phyloP scores from a whole-genome alignment of 2,329 filamentous ascomycete species.

The Emergomyces orientalis region DNA sequence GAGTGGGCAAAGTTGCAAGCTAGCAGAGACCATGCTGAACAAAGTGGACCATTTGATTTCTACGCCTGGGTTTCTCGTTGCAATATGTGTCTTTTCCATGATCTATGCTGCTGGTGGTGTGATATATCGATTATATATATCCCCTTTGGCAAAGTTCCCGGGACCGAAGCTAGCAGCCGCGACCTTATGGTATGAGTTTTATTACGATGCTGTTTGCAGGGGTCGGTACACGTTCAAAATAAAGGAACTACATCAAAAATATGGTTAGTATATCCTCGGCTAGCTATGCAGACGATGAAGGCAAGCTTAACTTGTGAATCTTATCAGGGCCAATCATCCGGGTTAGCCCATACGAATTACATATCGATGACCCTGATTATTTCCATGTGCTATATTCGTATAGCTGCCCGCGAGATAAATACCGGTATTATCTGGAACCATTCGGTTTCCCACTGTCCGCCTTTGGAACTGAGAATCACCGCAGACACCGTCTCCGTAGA shows the following conservation, averaged over 20 bases:
- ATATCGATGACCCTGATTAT: slow-evolving; percentile 19
- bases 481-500: slow-evolving; percentile 22
- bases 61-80: not conserved
- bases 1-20: not conserved
- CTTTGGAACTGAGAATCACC: slow-evolving; percentile 22
- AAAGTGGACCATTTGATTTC: not conserved
- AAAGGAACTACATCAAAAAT: slow-evolving; percentile 24
- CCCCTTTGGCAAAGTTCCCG: slow-evolving; percentile 22
- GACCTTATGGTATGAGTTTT: slow-evolving; percentile 23
- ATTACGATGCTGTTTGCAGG: slow-evolving; percentile 20
- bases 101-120: slow-evolving; percentile 8
- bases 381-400: slow-evolving; percentile 19
- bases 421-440: slow-evolving; percentile 18
- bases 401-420: slow-evolving; percentile 17
- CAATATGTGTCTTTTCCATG: not conserved
- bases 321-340: slow-evolving; percentile 19
- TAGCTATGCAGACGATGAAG: not conserved
- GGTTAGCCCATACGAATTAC: slow-evolving; percentile 21
- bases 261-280: slow-evolving; percentile 18
- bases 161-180: slow-evolving; percentile 21
- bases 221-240: slow-evolving; percentile 25
- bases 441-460: slow-evolving; percentile 23
- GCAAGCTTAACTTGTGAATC: not conserved
- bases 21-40: not conserved
- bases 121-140: slow-evolving; percentile 21